Conservation (phyloP, 2,329 filamentous ascomycete genomes). For the Calcarisporium arbuscula region DNA sequence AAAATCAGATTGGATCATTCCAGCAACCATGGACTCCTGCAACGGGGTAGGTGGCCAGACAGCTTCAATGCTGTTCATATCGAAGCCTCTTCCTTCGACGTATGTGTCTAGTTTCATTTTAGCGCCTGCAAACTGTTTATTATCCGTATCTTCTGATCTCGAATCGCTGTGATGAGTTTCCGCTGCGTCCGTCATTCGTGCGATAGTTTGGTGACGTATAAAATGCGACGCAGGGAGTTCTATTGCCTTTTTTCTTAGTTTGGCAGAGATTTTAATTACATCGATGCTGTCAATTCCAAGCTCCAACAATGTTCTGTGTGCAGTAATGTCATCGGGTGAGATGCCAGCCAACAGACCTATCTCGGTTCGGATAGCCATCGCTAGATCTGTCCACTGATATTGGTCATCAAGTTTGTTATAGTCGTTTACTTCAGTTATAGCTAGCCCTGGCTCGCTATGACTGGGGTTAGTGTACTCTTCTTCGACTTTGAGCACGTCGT, state of each 20-base stretch:
- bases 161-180: neutral
- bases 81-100: conserved; percentile 25
- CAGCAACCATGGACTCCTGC: conserved; percentile 79
- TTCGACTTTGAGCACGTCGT: conserved; percentile 4
- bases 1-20: conserved; percentile 72
- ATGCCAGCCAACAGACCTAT: conserved; percentile 57
- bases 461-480: neutral
- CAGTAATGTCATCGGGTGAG: conserved; percentile 42
- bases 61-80: conserved; percentile 41
- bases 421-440: neutral
- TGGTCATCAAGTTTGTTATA: neutral
- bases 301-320: conserved; percentile 64
- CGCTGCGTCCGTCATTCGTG: conserved; percentile 40
- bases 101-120: conserved; percentile 30
- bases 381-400: conserved; percentile 55
- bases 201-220: conserved; percentile 64
- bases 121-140: conserved; percentile 11
- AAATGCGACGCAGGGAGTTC: conserved; percentile 67
- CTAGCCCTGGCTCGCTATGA: neutral
- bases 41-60: conserved; percentile 73
- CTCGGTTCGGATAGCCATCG: conserved; percentile 49
- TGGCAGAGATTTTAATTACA: conserved; percentile 73
- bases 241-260: conserved; percentile 56
- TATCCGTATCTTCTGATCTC: neutral
- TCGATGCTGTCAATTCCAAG: conserved; percentile 91